Evolutionary conservation across 352 stramenopile species (phyloP).

Genomic region (Phytopythium cucurbitacearum): DNA sequence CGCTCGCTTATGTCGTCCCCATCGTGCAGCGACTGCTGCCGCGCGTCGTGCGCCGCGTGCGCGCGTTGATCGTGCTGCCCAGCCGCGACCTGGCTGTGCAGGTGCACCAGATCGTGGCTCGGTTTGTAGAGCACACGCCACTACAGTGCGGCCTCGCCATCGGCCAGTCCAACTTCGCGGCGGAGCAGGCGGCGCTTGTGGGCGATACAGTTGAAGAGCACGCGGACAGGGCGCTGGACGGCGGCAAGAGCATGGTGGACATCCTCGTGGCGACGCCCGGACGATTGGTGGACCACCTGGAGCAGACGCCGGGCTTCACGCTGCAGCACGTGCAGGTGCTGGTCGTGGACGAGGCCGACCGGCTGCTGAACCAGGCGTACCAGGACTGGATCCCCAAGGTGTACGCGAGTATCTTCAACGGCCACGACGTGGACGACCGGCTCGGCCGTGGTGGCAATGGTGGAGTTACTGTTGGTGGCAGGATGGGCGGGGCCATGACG

Average conservation of each 20-base stretch:
- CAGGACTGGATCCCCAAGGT: conserved; percentile 96
- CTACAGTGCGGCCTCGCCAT: conserved; percentile 90
- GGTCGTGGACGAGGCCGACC: conserved; percentile 97
- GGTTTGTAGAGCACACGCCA: conserved; percentile 63
- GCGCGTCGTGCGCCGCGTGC: conserved; percentile 83
- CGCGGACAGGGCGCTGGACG: conserved; percentile 21
- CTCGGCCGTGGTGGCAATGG: conserved; percentile 5
- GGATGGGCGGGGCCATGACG: conserved; percentile 26
- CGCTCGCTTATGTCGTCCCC: conserved; percentile 95
- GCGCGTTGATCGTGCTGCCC: conserved; percentile 95
- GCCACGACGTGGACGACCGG: conserved; percentile 41
- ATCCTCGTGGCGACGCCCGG: conserved; percentile 97
- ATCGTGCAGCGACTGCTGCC: conserved; percentile 90
- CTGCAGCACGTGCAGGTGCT: conserved; percentile 96
- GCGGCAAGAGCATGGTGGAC: conserved; percentile 88
- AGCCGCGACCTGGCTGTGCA: conserved; percentile 95
- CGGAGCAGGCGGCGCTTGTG: conserved; percentile 75
- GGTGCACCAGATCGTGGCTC: conserved; percentile 71
- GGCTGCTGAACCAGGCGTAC: conserved; percentile 96
- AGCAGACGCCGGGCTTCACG: conserved; percentile 96
- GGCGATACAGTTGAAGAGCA: conserved; percentile 6
- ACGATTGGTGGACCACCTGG: conserved; percentile 95
- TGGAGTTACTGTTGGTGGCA: background rate
- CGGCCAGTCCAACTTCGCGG: conserved; percentile 86
- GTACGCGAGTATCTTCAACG: conserved; percentile 78